phyloP scores from a whole-genome alignment of 306 rosid species.

The Vicia sativa region DNA sequence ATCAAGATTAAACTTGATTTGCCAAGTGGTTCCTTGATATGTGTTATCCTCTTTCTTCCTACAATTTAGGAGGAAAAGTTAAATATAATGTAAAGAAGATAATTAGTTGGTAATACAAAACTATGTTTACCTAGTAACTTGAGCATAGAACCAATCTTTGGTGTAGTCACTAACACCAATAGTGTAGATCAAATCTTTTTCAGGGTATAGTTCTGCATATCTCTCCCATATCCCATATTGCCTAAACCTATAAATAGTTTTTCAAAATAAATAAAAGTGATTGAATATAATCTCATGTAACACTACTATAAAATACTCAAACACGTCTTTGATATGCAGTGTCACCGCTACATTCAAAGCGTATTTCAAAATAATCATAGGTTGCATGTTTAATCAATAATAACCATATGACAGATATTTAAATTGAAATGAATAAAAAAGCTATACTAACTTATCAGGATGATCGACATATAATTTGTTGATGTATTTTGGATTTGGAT shows the following conservation, averaged over 20 bases:
- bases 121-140: conserved; percentile 69
- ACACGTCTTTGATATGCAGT: background rate
- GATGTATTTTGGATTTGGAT: conserved; percentile 73
- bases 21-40: conserved; percentile 97
- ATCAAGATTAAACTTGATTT: conserved; percentile 70
- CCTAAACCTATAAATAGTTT: conserved; percentile 56
- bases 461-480: conserved; percentile 77
- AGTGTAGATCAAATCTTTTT: conserved; percentile 66
- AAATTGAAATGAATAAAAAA: conserved; percentile 1
- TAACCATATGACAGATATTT: background rate
- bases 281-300: background rate
- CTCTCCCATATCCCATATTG: conserved; percentile 96
- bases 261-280: no score
- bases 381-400: background rate
- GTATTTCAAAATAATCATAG: background rate
- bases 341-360: background rate
- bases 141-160: conserved; percentile 95
- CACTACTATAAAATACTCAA: background rate
- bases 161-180: conserved; percentile 67
- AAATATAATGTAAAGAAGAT: background rate
- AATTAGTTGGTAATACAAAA: background rate
- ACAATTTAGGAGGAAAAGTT: background rate
- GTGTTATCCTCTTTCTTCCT: conserved; percentile 70
- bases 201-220: conserved; percentile 80
- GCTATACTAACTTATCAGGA: conserved; percentile 70